Evolutionary conservation across 257 asterid species (phyloP), one percentile per base, ranked within the genome.

Genomic region (Echites panduratus): DNA sequence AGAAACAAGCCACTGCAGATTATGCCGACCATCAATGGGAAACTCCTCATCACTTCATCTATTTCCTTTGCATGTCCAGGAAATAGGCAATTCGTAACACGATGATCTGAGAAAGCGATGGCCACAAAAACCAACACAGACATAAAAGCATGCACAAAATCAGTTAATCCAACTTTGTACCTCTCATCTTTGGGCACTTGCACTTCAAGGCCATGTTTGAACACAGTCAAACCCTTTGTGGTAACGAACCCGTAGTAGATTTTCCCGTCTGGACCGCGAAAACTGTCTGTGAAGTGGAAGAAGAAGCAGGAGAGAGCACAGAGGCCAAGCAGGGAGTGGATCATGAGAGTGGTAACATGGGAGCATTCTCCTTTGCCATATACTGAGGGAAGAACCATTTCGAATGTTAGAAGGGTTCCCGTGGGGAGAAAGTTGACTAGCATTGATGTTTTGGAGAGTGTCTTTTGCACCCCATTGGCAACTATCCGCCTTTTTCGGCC

Each of bases 241-340:
- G 96, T 89, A 7, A 91, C 98, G 26, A 93, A 91, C 10, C 97
- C 98, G 70, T 93, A 89, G 77, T 89, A 88, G 38, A 89, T 72
- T 50, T 89, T 93, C 44, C 96, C 97, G 32, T 91, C 93, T 0
- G 88, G 91, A 26, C 90, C 89, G 16, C 86, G 87, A 79, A 91
- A 93, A 66, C 96, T 89, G 78, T 93, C 98, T 0, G 97, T 93
- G 86, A 93, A 93, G 82, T 93, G 97, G 73, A 93, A 93, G 88
- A 93, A 93, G 80, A 93, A 93, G 83, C 98, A 93, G 0, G 96
- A 93, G 26, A 89, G 87, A 2, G 85, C 73, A 80, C 97, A 91
- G 19, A 91, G 79, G 35, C 72, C 79, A n/a, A 93, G 81, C 14
- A 93, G 81, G 27, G 84, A 0, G 75, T 82, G 82, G 79, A 89